Conservation (phyloP, 495 filamentous ascomycete genomes). For the Penicillium longicatenatum region DNA sequence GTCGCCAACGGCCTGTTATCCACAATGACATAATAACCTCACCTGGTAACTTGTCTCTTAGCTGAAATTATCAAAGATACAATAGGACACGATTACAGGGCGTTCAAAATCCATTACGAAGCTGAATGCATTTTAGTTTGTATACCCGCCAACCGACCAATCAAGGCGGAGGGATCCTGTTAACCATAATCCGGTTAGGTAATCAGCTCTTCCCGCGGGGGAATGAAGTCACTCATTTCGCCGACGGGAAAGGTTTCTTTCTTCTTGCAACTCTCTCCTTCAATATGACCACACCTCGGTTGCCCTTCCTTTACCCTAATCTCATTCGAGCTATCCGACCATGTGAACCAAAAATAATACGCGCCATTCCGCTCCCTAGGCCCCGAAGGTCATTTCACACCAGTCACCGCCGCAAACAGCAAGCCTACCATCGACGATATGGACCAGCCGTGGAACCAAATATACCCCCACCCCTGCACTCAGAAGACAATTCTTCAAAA, state of each 20-base stretch:
- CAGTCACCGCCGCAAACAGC: constrained; percentile 40
- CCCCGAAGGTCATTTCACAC: constrained; percentile 38
- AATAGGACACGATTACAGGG: too few species aligned
- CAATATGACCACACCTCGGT: constrained; percentile 65
- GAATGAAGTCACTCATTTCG: constrained; percentile 28
- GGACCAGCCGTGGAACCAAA: constrained; percentile 52
- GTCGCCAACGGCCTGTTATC: too few species aligned
- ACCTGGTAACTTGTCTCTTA: too few species aligned
- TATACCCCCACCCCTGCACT: constrained; percentile 37
- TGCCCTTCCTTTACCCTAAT: constrained; percentile 77
- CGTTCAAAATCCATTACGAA: too few species aligned
- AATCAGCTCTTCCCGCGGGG: constrained; percentile 37
- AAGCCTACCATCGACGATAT: constrained; percentile 52
- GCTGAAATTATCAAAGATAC: too few species aligned
- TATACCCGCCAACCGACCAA: too few species aligned
- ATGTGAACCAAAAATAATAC: constrained; percentile 39
- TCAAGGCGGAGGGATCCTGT: too few species aligned
- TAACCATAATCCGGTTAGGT: not conserved
- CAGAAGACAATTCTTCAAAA: constrained; percentile 24
- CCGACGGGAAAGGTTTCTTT: constrained; percentile 24
- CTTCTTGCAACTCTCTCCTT: constrained; percentile 18
- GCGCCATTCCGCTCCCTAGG: constrained; percentile 29
- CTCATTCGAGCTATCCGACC: constrained; percentile 52
- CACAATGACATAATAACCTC: too few species aligned
- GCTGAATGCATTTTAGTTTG: too few species aligned